Percentiles rank a stretch among this genome's conserved stretches.
Conservation (phyloP, 2,329 filamentous ascomycete genomes). For the Plectosphaerella cucumerina region DNA sequence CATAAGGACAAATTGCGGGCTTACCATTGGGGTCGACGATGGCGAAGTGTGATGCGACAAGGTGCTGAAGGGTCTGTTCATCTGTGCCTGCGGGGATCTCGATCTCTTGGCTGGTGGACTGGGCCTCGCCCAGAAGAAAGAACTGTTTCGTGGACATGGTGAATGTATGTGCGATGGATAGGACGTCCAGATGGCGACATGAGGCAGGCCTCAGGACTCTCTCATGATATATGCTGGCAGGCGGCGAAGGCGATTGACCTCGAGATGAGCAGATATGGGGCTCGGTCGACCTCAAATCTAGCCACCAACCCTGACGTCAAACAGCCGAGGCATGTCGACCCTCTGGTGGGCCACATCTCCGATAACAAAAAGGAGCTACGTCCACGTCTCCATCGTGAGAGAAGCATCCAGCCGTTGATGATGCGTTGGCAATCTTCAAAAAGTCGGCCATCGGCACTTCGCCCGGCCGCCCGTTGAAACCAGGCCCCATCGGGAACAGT, state of each 20-base stretch:
- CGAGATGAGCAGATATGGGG: too few species aligned
- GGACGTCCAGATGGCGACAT: too few species aligned
- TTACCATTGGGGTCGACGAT: constrained; percentile 36
- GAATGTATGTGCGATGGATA: neutral
- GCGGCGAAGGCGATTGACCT: too few species aligned
- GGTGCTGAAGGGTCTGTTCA: constrained; percentile 30
- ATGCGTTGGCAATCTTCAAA: neutral
- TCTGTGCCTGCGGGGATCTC: constrained; percentile 29
- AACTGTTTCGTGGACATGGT: constrained; percentile 34
- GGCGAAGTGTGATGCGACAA: constrained; percentile 36
- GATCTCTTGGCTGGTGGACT: constrained; percentile 28
- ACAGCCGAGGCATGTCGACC: constrained; percentile 1
- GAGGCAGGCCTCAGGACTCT: too few species aligned
- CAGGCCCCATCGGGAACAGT: neutral
- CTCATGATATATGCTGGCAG: too few species aligned
- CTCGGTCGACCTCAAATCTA: too few species aligned
- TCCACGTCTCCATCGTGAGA: too few species aligned
- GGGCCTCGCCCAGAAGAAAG: constrained; percentile 35
- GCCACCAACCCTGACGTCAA: neutral
- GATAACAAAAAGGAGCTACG: too few species aligned
- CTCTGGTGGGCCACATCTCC: neutral
- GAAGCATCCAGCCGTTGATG: neutral
- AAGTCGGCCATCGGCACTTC: neutral
- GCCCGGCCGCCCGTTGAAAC: neutral
- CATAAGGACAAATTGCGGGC: neutral